Evolutionary conservation across 768 basidiomycete genomes (phyloP).

Genomic region (Naematelia aurantialba): DNA sequence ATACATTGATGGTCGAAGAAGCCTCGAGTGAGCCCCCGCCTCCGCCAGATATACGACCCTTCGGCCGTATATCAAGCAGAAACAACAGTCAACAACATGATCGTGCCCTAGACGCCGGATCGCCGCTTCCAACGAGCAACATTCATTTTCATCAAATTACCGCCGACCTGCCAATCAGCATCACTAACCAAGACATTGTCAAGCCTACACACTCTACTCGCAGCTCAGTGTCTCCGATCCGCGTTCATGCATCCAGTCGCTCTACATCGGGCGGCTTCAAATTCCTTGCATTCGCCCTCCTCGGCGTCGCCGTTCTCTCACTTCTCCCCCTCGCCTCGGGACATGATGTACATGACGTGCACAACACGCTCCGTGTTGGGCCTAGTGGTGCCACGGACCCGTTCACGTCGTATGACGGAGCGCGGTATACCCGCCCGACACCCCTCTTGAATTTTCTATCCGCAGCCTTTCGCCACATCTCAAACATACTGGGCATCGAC

Average conservation of each 20-base stretch:
- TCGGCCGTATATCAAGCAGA: constrained; percentile 11
- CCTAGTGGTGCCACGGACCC: background rate
- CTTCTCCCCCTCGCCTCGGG: background rate
- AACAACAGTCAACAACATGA: constrained; percentile 1
- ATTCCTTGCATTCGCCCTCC: background rate
- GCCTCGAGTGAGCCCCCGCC: constrained; percentile 18
- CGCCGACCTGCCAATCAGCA: background rate
- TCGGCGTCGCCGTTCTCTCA: too few species aligned
- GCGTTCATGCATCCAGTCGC: too few species aligned
- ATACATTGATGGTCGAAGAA: constrained; percentile 26
- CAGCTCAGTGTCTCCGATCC: background rate
- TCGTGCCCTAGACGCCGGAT: background rate
- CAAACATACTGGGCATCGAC: background rate
- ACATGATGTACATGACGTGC: background rate
- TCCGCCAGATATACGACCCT: constrained; percentile 41
- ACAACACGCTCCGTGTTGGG: background rate
- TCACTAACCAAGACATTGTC: background rate
- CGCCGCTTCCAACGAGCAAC: background rate
- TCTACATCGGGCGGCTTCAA: background rate
- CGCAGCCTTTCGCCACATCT: background rate
- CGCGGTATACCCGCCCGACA: background rate
- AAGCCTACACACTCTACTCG: background rate
- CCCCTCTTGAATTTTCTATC: constrained; percentile 1
- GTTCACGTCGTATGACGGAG: background rate
- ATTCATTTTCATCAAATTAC: background rate